Percentiles rank a stretch among this genome's conserved stretches.
These are phyloP conservation scores for Epichloe festucae DNA, from an alignment of 2,329 filamentous ascomycete species.

Conservation along the genomic window DNA sequence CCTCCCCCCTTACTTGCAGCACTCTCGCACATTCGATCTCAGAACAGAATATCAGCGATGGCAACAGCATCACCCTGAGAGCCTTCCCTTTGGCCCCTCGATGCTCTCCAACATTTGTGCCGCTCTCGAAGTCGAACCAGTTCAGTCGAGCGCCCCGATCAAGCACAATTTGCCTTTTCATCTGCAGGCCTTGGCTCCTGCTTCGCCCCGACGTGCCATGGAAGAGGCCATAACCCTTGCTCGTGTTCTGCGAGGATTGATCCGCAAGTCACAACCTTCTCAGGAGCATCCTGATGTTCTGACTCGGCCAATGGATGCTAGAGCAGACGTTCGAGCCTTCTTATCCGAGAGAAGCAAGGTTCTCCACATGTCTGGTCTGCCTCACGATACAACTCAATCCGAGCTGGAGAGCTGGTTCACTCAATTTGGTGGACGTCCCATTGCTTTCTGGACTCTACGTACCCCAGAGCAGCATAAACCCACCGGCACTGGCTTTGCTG, in stretches of 20 bases:
- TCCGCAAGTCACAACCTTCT: slow-evolving; percentile 88
- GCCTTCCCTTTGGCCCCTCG: slow-evolving; percentile 87
- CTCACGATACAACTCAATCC: slow-evolving; percentile 95
- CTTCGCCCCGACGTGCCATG: slow-evolving; percentile 90
- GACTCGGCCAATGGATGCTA: slow-evolving; percentile 88
- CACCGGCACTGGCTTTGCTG: slow-evolving; percentile 95
- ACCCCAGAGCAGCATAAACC: slow-evolving; percentile 99
- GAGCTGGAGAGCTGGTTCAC: slow-evolving; percentile 99
- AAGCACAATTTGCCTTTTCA: slow-evolving; percentile 99
- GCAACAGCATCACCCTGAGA: slow-evolving; percentile 97
- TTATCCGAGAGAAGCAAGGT: slow-evolving; percentile 95
- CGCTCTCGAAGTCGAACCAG: slow-evolving; percentile 91
- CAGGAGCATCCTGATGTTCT: slow-evolving; percentile 92
- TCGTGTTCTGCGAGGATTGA: slow-evolving; percentile 79
- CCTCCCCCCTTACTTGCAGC: slow-evolving; percentile 89
- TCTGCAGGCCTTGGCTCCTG: slow-evolving; percentile 86
- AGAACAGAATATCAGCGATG: slow-evolving; percentile 96
- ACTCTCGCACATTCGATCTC: slow-evolving; percentile 93
- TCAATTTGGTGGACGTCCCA: slow-evolving; percentile 92
- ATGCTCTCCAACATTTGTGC: slow-evolving; percentile 97
- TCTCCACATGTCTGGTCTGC: slow-evolving; percentile 91
- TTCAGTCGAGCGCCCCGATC: slow-evolving; percentile 93
- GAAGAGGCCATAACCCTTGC: slow-evolving; percentile 93
- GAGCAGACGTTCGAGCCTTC: slow-evolving; percentile 92
- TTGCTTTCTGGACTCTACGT: slow-evolving; percentile 96